Percentiles rank a stretch among this genome's conserved stretches.
phyloP scores from a whole-genome alignment of 202 grass and related monocot species.

The Carex arenaria region DNA sequence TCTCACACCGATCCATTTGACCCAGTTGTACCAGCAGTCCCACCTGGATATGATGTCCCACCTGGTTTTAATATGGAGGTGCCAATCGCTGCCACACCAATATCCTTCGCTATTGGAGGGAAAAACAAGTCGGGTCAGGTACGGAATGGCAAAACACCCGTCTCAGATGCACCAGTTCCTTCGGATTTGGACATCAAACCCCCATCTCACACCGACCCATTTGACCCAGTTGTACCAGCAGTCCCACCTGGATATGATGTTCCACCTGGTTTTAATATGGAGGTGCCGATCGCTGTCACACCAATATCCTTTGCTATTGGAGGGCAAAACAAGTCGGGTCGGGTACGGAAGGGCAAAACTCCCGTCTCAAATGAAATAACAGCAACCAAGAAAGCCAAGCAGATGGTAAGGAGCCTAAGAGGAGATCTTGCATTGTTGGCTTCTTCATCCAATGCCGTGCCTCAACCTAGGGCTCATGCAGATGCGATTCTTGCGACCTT shows the following conservation, averaged over 20 bases:
- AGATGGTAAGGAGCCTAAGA: constrained; percentile 18
- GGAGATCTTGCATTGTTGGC: not conserved
- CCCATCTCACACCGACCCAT: not conserved
- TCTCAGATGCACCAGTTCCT: not conserved
- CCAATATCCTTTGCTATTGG: constrained; percentile 6
- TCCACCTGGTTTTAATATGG: not conserved
- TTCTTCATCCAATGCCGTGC: not conserved
- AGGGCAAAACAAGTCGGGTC: not conserved
- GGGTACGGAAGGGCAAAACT: constrained; percentile 1
- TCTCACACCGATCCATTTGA: not conserved
- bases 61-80: not conserved
- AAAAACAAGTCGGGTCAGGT: not conserved
- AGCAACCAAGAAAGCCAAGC: constrained; percentile 25
- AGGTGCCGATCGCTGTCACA: not conserved
- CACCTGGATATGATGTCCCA: not conserved
- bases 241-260: not conserved
- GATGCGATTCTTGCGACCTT: constrained; percentile 34
- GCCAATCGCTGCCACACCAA: constrained; percentile 7
- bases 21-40: not conserved
- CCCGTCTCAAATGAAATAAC: not conserved
- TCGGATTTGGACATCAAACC: not conserved
- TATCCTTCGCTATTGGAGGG: not conserved
- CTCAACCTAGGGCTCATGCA: not conserved
- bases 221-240: not conserved
- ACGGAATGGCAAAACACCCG: not conserved